Evolutionary conservation across 2,329 filamentous ascomycete genomes (phyloP), one percentile per base, ranked within the genome.

Genomic region (Cercospora nicotianae): DNA sequence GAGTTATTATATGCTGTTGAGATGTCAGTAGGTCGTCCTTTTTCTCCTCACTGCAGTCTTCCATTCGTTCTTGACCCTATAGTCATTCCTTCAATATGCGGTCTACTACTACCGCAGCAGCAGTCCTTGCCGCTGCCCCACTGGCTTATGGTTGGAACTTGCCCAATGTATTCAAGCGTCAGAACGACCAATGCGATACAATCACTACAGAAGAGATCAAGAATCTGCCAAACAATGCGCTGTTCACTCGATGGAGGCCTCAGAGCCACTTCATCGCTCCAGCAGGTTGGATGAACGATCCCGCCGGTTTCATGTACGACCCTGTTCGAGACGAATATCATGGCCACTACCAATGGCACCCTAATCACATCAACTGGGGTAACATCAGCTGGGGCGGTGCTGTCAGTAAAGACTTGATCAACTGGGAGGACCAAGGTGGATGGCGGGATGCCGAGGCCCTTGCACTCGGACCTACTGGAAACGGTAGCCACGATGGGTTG

Each of bases 361-460:
- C 81, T 1, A 75, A 83, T 59, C 81, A 83, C 67, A 78, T 83
- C 70, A 81, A 81, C 68, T 83, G 81, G 81, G 81, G 82, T 71
- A 83, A 83, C 68, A 83, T 83, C 45, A 79, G 77, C 18, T 84
- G 82, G 83, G 86, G 85, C 2, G 83, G 86, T 70, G 84, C 84
- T 5, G 84, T 80, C 2, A 86, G 83, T 64, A 79, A 81, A 59
- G 83, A 85, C 65, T 74, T 84, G 60, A 78, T 84, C 30, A 81
- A 81, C 28, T 77, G 75, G 75, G 68, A 76, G 6, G 82, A 83
- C 68, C 77, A 81, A 39, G 74, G 81, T 16, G 81, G 79, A 13
- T 86, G 85, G 85, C 71, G 82, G 69, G 78, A 80, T 36, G 77
- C 76, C 26, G 75, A 81, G 39, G 73, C 83, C 66, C 58, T 80